A percentile compares a stretch with the other conserved stretches of the same genome.
These are phyloP conservation scores for Neonectria punicea DNA, from an alignment of 2,329 filamentous ascomycete genomes.

Conservation along the genomic window DNA sequence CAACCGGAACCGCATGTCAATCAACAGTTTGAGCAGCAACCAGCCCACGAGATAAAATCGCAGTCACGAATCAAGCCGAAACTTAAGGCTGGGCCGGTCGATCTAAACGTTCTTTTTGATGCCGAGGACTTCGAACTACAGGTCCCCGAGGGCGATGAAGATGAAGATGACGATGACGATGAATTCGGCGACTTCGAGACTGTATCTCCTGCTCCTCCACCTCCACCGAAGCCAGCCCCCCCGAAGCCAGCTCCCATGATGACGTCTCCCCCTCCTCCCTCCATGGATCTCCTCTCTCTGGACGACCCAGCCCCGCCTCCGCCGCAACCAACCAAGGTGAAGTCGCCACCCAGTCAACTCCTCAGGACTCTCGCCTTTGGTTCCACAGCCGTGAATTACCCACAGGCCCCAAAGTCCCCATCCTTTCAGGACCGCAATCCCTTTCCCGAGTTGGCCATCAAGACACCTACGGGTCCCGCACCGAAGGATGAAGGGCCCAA, in stretches of 20 bases:
- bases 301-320: conserved; percentile 45
- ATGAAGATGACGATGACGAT: conserved; percentile 61
- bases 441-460: conserved; percentile 60
- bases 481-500: conserved; percentile 49
- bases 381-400: conserved; percentile 47
- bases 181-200: conserved; percentile 70
- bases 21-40: conserved; percentile 12
- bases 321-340: conserved; percentile 27
- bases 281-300: conserved; percentile 55
- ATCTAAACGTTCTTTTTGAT: conserved; percentile 73
- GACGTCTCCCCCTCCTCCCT: conserved; percentile 34
- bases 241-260: conserved; percentile 29
- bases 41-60: conserved; percentile 1
- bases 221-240: conserved; percentile 22
- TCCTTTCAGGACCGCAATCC: conserved; percentile 65
- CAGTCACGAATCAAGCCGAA: conserved; percentile 37
- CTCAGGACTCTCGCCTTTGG: conserved; percentile 45
- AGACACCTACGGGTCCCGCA: conserved; percentile 52
- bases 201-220: conserved; percentile 41
- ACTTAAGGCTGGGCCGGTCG: conserved; percentile 40
- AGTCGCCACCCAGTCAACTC: conserved; percentile 46
- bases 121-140: conserved; percentile 64
- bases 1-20: conserved; percentile 26
- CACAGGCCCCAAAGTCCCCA: conserved; percentile 61
- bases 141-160: conserved; percentile 53